phyloP scores from a whole-genome alignment of 441 rosid species.

The Flueggea neowawraea region DNA sequence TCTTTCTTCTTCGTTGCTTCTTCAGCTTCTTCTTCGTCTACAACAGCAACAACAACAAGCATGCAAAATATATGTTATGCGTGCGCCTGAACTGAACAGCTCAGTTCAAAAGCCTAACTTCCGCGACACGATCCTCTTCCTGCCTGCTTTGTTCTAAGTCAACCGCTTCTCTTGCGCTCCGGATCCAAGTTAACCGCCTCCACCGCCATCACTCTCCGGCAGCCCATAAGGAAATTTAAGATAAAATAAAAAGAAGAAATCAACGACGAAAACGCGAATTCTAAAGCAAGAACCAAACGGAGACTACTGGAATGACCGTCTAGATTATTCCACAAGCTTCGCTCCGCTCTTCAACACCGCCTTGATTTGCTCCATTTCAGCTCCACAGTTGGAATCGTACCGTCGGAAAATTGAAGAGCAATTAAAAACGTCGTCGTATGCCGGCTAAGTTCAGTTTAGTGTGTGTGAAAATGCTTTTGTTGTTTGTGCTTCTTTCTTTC shows the following conservation, averaged over 20 bases:
- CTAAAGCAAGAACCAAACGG: not conserved
- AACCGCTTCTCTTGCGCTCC: conserved; percentile 89
- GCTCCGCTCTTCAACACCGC: conserved; percentile 63
- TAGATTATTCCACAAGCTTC: conserved; percentile 80
- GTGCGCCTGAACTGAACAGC: no score
- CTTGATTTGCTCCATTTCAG: conserved; percentile 59
- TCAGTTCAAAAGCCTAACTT: conserved; percentile 47
- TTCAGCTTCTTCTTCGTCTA: no score
- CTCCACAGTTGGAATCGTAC: not conserved
- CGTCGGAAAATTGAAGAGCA: no score
- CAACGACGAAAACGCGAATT: no score
- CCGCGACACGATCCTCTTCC: conserved; percentile 99
- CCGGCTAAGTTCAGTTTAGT: no score
- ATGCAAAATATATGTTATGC: no score
- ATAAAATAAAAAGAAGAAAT: not conserved
- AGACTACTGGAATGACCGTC: not conserved
- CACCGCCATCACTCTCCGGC: conserved; percentile 49
- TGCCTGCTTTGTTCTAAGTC: conserved; percentile 91
- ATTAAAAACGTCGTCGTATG: no score
- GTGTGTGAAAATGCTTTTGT: no score
- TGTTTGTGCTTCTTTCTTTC: not conserved
- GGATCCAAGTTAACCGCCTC: conserved; percentile 79
- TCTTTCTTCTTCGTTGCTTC: not conserved
- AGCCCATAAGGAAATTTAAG: conserved; percentile 33
- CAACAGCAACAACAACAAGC: no score